These are phyloP conservation scores for Colletotrichum truncatum DNA, from an alignment of 2,329 filamentous ascomycete genomes.

Conservation along the genomic window DNA sequence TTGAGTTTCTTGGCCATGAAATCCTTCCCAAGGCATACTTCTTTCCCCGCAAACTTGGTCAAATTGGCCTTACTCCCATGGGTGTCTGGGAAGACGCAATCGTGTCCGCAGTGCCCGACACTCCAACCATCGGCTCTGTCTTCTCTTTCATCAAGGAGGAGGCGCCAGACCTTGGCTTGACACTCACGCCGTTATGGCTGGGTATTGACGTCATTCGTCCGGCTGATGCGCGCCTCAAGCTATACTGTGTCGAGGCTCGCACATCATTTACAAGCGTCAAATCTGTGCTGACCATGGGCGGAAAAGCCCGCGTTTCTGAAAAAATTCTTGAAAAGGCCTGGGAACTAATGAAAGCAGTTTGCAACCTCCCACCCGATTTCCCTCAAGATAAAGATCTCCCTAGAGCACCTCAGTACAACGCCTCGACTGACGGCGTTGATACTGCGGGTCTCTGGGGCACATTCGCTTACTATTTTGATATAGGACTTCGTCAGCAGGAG, in stretches of 20 bases:
- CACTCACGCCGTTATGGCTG: not conserved
- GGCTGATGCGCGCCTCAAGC: constrained; percentile 5
- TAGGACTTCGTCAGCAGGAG: not conserved
- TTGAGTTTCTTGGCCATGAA: not conserved
- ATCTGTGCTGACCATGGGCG: not conserved
- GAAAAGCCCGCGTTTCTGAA: not conserved
- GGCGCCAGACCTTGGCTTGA: not conserved
- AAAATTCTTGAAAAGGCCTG: not conserved
- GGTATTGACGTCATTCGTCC: not conserved
- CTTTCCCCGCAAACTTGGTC: constrained; percentile 6
- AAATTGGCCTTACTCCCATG: constrained; percentile 7
- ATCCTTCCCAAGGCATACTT: constrained; percentile 13
- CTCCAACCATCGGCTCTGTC: not conserved
- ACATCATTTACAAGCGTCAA: constrained; percentile 1
- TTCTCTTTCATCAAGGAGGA: constrained; percentile 6
- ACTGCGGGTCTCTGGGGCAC: constrained; percentile 10
- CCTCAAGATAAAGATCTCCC: not conserved
- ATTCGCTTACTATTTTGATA: constrained; percentile 13
- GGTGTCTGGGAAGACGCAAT: constrained; percentile 13
- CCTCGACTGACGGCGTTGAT: not conserved
- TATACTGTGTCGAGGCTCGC: constrained; percentile 9
- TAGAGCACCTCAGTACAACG: not conserved
- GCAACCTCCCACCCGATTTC: not conserved
- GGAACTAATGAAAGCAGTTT: constrained; percentile 14
- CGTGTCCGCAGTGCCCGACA: not conserved